These are phyloP conservation scores for Scortechinia acanthostroma DNA, from an alignment of 2,329 filamentous ascomycete genomes.

Conservation along the genomic window DNA sequence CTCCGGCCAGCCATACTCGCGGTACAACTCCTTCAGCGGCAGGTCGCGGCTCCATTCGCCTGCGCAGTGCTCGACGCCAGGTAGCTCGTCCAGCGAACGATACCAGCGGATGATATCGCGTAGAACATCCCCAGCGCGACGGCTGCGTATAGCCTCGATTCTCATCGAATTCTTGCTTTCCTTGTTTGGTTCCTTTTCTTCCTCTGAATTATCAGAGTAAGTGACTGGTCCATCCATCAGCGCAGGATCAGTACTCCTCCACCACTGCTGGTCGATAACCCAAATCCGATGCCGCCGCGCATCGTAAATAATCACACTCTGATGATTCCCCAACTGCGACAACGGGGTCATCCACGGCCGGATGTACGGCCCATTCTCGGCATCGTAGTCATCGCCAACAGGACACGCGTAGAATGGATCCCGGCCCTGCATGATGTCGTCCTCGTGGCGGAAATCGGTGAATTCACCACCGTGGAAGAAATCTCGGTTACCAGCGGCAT, in stretches of 20 bases:
- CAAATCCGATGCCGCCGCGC: slow-evolving; percentile 13
- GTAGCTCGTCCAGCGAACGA: slow-evolving; percentile 8
- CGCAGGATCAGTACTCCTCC: slow-evolving; percentile 5
- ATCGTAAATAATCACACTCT: slow-evolving; percentile 15
- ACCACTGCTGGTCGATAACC: slow-evolving; percentile 7
- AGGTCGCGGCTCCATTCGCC: slow-evolving; percentile 5
- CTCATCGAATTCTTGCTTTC: slow-evolving; percentile 3
- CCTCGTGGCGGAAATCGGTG: slow-evolving; percentile 9
- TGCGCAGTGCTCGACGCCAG: slow-evolving; percentile 5
- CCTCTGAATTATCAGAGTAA: too few relatives aligned
- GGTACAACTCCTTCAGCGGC: slow-evolving; percentile 7
- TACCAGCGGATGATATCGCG: slow-evolving; percentile 10
- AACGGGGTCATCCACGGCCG: slow-evolving; percentile 17
- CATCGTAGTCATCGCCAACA: too few relatives aligned
- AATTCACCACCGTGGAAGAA: slow-evolving; percentile 11
- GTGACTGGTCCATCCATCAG: too few relatives aligned
- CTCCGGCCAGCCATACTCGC: slow-evolving; percentile 11
- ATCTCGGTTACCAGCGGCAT: slow-evolving; percentile 2
- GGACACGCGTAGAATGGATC: slow-evolving; percentile 10
- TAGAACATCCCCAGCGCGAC: slow-evolving; percentile 6
- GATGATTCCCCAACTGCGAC: slow-evolving; percentile 13
- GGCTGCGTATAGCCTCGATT: slow-evolving; percentile 5
- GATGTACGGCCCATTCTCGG: slow-evolving; percentile 12
- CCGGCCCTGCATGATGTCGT: slow-evolving; percentile 7
- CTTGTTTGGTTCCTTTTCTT: slow-evolving; percentile 1